Base-by-base conservation (phyloP, 2,329 filamentous ascomycete genomes). In the Albifimbria verrucaria region DNA sequence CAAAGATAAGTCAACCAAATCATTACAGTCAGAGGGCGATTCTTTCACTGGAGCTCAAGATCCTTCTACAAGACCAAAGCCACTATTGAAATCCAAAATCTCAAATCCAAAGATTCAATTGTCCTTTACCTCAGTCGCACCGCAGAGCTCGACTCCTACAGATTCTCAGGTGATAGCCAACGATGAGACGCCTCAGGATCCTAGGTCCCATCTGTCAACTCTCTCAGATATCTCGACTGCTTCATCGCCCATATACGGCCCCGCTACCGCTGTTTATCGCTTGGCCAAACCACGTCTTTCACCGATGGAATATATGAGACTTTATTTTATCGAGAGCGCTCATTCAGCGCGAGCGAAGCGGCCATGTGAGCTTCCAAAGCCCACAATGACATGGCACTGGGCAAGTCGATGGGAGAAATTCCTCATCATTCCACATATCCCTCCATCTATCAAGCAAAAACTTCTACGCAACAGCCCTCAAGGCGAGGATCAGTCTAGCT, bases 271-370 rank as follows among this genome's bases (percentile, higher is more conserved):
- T 39, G 15, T n/a, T 17, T 58, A 51, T 20, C 23, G 39, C 20
- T 42, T 72, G 20, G 55, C 48, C 4, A 50, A 56, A 20, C 69
- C 71, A 1, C 65, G 70, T 1, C 48, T 75, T 4, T 73, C 72
- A 1, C 69, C 71, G 1, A 72, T 75, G 70, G 72, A 75, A 43
- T 74, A 74, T 47, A 52, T 63, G 9, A 65, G 72, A 7, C 57
- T 65, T 6, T 71, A 68, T 46, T 60, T 72, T 28, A 53, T 75
- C 2, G 66, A 71, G 45, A 65, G 69, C 43, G 61, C 66, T 5
- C 52, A 56, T 15, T 60, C 66, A 12, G 59, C 64, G 17, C 61
- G 55, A 20, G 60, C 70, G 11, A 51, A 55, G 9, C 55, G 60
- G 5, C 41, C 55, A 2, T 70, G 67, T 45, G 59, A 64, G 20